Percentiles rank a stretch among this genome's conserved stretches.
Conservation (phyloP, 306 rosid genomes). For the Pterocarpus santalinus region DNA sequence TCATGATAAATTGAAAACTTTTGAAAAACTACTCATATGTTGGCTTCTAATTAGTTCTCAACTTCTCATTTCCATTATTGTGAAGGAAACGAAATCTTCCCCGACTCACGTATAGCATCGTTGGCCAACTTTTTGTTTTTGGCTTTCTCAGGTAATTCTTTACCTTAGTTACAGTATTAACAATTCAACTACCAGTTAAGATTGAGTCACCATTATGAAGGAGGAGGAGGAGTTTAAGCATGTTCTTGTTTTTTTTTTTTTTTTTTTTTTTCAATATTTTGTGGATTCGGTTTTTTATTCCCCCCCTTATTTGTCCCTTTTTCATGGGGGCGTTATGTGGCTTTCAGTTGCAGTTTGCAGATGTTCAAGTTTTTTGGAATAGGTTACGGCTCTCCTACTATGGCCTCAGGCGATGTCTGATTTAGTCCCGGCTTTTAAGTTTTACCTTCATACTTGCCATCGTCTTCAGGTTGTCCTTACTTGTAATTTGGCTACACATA, state of each 20-base stretch:
- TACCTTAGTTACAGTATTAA: not conserved
- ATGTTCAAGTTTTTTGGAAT: slow-evolving; percentile 13
- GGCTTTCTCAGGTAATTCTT: slow-evolving; percentile 6
- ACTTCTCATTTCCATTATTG: not conserved
- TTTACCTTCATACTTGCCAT: slow-evolving; percentile 25
- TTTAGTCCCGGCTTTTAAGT: slow-evolving; percentile 28
- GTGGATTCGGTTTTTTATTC: too few relatives aligned
- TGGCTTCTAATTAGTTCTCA: not conserved
- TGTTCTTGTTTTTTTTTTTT: not conserved
- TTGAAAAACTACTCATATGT: not conserved
- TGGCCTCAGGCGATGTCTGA: slow-evolving; percentile 28
- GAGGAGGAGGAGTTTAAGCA: not conserved
- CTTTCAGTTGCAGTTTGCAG: slow-evolving; percentile 20
- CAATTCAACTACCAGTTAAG: not conserved
- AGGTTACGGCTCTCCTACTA: slow-evolving; percentile 29
- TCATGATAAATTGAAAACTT: not conserved
- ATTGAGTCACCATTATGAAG: not conserved
- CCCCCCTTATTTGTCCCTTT: not conserved
- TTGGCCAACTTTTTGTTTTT: slow-evolving; percentile 4
- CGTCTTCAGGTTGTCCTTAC: not conserved
- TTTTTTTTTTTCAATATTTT: too few relatives aligned
- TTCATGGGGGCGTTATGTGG: not conserved
- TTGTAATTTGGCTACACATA: not conserved
- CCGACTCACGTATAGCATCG: not conserved
- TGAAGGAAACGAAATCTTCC: slow-evolving; percentile 17